A percentile compares a stretch with the other conserved stretches of the same genome.
Evolutionary conservation across 2,329 filamentous ascomycete species (phyloP).

Genomic region (Arthrobotrys iridis): DNA sequence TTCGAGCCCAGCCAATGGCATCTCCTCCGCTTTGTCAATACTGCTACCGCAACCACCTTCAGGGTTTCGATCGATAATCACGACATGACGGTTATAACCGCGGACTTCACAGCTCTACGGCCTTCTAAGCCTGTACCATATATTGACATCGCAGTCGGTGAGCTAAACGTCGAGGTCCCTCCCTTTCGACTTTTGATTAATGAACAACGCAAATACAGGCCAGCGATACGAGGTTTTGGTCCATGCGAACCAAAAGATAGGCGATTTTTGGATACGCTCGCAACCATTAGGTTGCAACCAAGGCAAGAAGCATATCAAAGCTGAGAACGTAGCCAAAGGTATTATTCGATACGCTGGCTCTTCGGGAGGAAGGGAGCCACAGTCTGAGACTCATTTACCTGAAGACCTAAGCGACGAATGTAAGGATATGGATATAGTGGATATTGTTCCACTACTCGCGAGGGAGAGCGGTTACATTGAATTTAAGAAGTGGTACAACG

Average conservation of each 20-base stretch:
- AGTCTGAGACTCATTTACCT: not conserved
- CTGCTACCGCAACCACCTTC: slow-evolving; percentile 58
- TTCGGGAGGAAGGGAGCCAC: not conserved
- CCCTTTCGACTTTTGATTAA: slow-evolving; percentile 24
- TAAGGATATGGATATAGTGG: not conserved
- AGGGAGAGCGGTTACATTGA: not conserved
- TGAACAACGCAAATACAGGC: no score
- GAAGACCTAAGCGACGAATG: not conserved
- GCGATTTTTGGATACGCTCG: slow-evolving; percentile 64
- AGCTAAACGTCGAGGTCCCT: slow-evolving; percentile 60
- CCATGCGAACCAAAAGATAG: slow-evolving; percentile 60
- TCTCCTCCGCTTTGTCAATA: slow-evolving; percentile 63
- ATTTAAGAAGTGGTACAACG: not conserved
- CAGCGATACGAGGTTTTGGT: slow-evolving; percentile 65
- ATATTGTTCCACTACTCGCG: not conserved
- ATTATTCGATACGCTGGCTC: slow-evolving; percentile 11
- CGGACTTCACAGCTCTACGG: slow-evolving; percentile 71
- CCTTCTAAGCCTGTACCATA: slow-evolving; percentile 70
- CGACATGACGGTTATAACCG: slow-evolving; percentile 71
- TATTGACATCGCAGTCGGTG: slow-evolving; percentile 71
- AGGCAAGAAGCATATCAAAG: not conserved
- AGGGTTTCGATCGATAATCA: slow-evolving; percentile 69
- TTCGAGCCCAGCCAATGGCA: slow-evolving; percentile 28
- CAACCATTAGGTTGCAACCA: slow-evolving; percentile 54
- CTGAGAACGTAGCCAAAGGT: slow-evolving; percentile 2